A percentile compares a stretch with the other conserved stretches of the same genome.
Evolutionary conservation across 495 filamentous ascomycete species (phyloP).

Genomic region (Podospora anserina): DNA sequence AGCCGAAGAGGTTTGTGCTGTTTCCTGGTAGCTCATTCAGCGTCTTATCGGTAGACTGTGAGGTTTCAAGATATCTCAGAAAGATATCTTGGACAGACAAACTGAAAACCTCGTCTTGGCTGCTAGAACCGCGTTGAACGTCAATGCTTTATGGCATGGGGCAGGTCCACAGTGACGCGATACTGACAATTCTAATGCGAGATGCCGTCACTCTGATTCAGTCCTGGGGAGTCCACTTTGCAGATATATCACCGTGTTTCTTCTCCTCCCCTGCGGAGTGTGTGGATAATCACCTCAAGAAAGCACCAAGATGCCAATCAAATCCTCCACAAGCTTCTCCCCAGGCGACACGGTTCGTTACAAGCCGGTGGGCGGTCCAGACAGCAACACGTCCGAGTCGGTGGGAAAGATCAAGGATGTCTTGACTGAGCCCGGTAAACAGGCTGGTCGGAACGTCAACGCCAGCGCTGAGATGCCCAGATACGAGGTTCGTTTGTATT

Average conservation of each 20-base stretch:
- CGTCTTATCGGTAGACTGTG: too few species aligned
- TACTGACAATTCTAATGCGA: neutral
- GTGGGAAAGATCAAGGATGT: conserved; percentile 39
- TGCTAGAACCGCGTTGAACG: too few species aligned
- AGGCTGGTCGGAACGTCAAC: conserved; percentile 42
- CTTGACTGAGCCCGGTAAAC: conserved; percentile 39
- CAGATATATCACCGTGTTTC: neutral
- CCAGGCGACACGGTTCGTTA: conserved; percentile 11
- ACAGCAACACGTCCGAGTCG: conserved; percentile 40
- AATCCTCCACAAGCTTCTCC: neutral
- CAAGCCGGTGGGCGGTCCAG: conserved; percentile 24
- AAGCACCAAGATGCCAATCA: neutral
- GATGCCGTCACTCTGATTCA: neutral
- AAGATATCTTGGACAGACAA: too few species aligned
- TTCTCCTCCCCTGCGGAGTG: too few species aligned
- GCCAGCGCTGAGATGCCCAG: conserved; percentile 38
- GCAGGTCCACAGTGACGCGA: neutral
- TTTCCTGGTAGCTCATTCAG: too few species aligned
- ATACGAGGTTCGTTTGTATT: conserved; percentile 37
- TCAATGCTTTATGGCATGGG: too few species aligned
- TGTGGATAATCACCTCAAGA: neutral
- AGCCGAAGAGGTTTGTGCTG: too few species aligned
- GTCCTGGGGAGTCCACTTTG: neutral
- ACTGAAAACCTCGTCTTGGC: too few species aligned
- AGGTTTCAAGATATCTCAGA: too few species aligned